Percentiles rank a stretch among this genome's conserved stretches.
Evolutionary conservation across 2,329 filamentous ascomycete genomes (phyloP).

Genomic region (Epicoccum nigrum): DNA sequence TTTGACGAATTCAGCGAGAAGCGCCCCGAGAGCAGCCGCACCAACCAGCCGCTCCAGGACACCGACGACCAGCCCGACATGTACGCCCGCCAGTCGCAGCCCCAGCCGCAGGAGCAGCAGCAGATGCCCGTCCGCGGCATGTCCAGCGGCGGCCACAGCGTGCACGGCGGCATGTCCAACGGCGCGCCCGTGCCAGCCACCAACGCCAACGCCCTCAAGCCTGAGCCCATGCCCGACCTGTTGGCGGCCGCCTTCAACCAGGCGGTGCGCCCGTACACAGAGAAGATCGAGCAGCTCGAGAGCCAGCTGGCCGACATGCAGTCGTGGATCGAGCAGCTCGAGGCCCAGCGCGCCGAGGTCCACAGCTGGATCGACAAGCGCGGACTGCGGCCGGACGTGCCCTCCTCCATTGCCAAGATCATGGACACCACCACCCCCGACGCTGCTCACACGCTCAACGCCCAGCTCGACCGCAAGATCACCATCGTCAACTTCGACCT

Average conservation of each 20-base stretch:
- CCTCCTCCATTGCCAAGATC: constrained; percentile 57
- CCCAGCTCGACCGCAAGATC: constrained; percentile 64
- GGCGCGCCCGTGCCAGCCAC: constrained; percentile 33
- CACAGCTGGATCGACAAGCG: constrained; percentile 63
- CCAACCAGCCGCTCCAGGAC: constrained; percentile 31
- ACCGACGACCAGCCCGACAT: constrained; percentile 44
- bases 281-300: constrained; percentile 60
- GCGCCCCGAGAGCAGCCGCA: constrained; percentile 49
- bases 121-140: constrained; percentile 28
- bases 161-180: constrained; percentile 24
- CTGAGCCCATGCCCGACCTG: constrained; percentile 57
- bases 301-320: constrained; percentile 58
- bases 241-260: constrained; percentile 60
- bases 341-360: constrained; percentile 58
- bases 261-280: constrained; percentile 58
- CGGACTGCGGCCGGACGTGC: constrained; percentile 59
- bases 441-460: constrained; percentile 58
- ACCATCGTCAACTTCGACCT: constrained; percentile 64
- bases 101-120: constrained; percentile 50
- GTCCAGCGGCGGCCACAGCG: constrained; percentile 26
- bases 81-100: constrained; percentile 53
- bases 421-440: constrained; percentile 59
- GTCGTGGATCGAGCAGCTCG: constrained; percentile 57
- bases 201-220: constrained; percentile 29
- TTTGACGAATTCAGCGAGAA: constrained; percentile 51